These are phyloP conservation scores for Trametes villosa DNA, from an alignment of 768 basidiomycete species.

Conservation along the genomic window DNA sequence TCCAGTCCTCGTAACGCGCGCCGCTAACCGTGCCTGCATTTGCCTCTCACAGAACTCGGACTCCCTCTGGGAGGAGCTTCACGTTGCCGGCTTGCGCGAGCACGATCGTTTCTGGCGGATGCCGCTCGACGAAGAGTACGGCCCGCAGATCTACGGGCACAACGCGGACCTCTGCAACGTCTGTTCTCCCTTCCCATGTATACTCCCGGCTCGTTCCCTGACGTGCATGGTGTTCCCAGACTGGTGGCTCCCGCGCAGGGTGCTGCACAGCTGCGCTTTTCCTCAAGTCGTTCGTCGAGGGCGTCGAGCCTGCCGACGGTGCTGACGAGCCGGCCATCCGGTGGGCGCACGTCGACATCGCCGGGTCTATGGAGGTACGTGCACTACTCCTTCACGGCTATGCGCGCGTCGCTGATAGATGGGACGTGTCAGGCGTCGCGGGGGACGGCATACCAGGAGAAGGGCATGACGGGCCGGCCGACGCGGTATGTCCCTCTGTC, in stretches of 20 bases:
- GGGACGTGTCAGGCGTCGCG: slow-evolving; percentile 48
- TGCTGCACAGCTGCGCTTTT: slow-evolving; percentile 85
- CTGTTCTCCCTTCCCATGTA: neutral
- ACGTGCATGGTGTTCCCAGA: slow-evolving; percentile 41
- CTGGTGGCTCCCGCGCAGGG: slow-evolving; percentile 74
- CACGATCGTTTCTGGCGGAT: slow-evolving; percentile 90
- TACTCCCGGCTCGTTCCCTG: slow-evolving; percentile 11
- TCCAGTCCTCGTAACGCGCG: neutral
- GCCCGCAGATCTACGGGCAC: slow-evolving; percentile 72
- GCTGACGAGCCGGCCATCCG: slow-evolving; percentile 54
- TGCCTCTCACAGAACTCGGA: slow-evolving; percentile 60
- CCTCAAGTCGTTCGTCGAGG: slow-evolving; percentile 81
- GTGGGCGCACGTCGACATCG: slow-evolving; percentile 92
- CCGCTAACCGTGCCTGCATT: neutral
- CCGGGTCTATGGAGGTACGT: slow-evolving; percentile 70
- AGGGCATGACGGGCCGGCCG: slow-evolving; percentile 81
- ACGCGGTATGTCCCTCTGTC: slow-evolving; percentile 61
- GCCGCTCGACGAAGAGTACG: slow-evolving; percentile 84
- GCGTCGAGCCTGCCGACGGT: slow-evolving; percentile 66
- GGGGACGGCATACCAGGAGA: slow-evolving; percentile 64
- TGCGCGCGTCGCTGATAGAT: neutral
- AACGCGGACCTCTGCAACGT: slow-evolving; percentile 87
- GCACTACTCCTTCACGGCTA: slow-evolving; percentile 17
- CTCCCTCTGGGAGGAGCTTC: slow-evolving; percentile 70
- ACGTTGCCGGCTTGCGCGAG: slow-evolving; percentile 70